Evolutionary conservation across 192 early-diverging fungal species (phyloP), one percentile per base, ranked within the genome.

Genomic region (Mortierella claussenii): DNA sequence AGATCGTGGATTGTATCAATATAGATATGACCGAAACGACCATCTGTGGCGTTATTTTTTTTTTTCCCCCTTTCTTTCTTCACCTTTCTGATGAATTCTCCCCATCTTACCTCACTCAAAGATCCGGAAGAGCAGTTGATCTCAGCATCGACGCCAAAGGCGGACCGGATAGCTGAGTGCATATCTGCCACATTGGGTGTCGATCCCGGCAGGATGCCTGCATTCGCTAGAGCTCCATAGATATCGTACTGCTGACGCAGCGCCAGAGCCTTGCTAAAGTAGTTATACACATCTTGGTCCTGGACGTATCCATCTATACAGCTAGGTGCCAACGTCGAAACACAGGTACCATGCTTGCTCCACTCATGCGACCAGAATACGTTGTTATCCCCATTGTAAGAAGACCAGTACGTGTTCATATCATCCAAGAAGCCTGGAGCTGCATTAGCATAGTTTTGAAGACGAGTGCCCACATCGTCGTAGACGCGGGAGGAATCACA

Each of bases 281-380:
- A 93, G 53, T 83, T 86, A 51, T 68, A 65, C 0, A 89, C 83
- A 59, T 89, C 90, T 27, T 89, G 66, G 46, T 86, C 60, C 43
- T 81, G 57, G 21, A 42, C 50, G 33, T 84, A 89, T 20, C 37
- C 44, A 18, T 30, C 66, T 59, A 84, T 88, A 83, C 92, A 94
- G 4, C 31, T 21, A 20, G 89, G 91, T 18, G 81, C 80, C 42
- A 92, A 67, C 1, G 90, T 92, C 2, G 85, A 82, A 9, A 91
- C 86, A 74, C 91, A 94, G 9, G 89, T 92, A 21, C 92, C 92
- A 66, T 94, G 92, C 83, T 94, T 94, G 82, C 68, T 74, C 89
- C 89, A 94, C 54, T 94, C 92, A 67, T 94, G 92, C 7, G 87
- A 69, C 90, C 90, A 92, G 79, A 94, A 91, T 74, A 80, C 87